Percentiles rank a stretch among this genome's conserved stretches.
Conservation (phyloP, 805 yeast genomes). For the Starmerella ratchasimensis region DNA sequence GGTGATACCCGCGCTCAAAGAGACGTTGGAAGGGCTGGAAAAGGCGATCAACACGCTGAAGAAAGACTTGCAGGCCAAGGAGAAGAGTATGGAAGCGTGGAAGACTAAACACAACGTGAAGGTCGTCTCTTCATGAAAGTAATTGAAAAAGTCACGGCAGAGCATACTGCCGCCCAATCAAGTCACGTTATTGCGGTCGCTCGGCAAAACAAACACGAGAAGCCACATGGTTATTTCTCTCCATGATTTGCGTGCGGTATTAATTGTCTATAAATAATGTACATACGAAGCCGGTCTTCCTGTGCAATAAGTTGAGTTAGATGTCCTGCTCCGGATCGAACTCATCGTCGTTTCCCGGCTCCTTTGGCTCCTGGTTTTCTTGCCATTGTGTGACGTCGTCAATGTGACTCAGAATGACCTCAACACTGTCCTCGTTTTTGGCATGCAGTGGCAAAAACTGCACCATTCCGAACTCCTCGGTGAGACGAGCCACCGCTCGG, state of each 20-base stretch:
- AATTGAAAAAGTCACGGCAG: too few relatives aligned
- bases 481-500: slow-evolving; percentile 70
- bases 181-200: too few relatives aligned
- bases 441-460: slow-evolving; percentile 86
- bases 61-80: slow-evolving; percentile 30
- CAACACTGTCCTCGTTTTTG: slow-evolving; percentile 58
- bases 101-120: slow-evolving; percentile 38
- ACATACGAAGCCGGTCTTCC: too few relatives aligned
- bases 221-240: too few relatives aligned
- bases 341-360: slow-evolving; percentile 50
- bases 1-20: slow-evolving; percentile 47
- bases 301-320: slow-evolving; percentile 2
- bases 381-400: slow-evolving; percentile 98
- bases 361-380: slow-evolving; percentile 92
- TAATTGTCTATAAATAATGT: background rate
- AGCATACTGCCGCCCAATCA: too few relatives aligned
- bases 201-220: too few relatives aligned
- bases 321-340: slow-evolving; percentile 14
- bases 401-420: slow-evolving; percentile 74
- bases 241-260: too few relatives aligned
- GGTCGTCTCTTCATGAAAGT: slow-evolving; percentile 33
- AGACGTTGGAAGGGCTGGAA: slow-evolving; percentile 39
- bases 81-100: slow-evolving; percentile 36
- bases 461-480: slow-evolving; percentile 98
- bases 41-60: slow-evolving; percentile 30